Percentiles rank a stretch among this genome's conserved stretches.
Conservation (phyloP, 176 grass and related monocot genomes). For the Guadua angustifolia region DNA sequence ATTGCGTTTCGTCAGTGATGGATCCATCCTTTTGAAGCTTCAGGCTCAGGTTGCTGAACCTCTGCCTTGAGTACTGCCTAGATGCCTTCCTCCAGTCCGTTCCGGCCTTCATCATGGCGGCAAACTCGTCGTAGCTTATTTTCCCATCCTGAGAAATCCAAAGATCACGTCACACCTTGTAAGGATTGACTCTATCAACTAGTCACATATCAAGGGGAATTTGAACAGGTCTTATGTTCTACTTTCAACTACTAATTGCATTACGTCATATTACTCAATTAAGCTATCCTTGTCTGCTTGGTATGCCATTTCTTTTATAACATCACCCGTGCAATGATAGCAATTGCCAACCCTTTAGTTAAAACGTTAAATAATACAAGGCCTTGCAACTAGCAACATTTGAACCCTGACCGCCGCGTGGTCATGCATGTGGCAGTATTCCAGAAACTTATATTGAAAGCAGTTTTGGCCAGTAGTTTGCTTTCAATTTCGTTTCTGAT, state of each 20-base stretch:
- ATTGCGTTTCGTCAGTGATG: conserved; percentile 29
- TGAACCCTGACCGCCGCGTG: conserved; percentile 10
- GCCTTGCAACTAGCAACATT: conserved; percentile 27
- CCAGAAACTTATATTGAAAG: conserved; percentile 30
- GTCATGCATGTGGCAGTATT: background rate
- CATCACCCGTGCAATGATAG: background rate
- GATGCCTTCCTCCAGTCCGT: conserved; percentile 98
- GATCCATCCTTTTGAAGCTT: conserved; percentile 72
- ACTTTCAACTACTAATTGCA: conserved; percentile 8
- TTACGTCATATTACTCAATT: background rate
- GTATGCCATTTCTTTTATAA: conserved; percentile 16
- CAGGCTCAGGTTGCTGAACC: conserved; percentile 77
- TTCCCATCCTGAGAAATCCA: conserved; percentile 67
- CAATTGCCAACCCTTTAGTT: background rate
- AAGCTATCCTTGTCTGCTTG: background rate
- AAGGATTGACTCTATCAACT: conserved; percentile 22
- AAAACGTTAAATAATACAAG: conserved; percentile 12
- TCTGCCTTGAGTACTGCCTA: conserved; percentile 81
- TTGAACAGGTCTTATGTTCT: conserved; percentile 27
- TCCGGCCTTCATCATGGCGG: conserved; percentile 85
- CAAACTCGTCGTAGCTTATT: conserved; percentile 79
- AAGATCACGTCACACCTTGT: conserved; percentile 7
- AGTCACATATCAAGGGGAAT: background rate
- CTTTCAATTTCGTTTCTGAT: background rate
- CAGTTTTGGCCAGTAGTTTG: background rate